Conservation (phyloP, 805 yeast genomes). For the Candida oleophila region DNA sequence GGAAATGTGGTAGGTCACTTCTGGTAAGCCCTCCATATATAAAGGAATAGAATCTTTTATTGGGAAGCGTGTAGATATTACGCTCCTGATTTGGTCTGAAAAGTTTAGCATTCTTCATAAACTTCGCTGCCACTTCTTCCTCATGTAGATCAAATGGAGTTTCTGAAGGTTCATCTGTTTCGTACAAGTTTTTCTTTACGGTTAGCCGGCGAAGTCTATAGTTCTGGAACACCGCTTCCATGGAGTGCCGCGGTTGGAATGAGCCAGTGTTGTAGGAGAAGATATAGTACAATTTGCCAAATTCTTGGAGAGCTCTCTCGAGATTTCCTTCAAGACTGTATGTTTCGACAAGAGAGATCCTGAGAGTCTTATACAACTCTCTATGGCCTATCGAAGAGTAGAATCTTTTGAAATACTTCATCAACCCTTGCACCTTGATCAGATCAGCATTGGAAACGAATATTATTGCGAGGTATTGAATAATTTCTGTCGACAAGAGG, state of each 20-base stretch:
- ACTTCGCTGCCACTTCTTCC: neutral
- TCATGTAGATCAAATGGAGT: neutral
- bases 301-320: constrained; percentile 20
- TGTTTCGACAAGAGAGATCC: constrained; percentile 30
- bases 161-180: neutral
- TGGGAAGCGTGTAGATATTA: constrained; percentile 25
- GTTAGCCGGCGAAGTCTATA: constrained; percentile 1
- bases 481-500: constrained; percentile 24
- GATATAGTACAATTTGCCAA: constrained; percentile 12
- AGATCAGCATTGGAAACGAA: constrained; percentile 26
- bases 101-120: constrained; percentile 1
- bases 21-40: constrained; percentile 25
- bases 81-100: constrained; percentile 26
- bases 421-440: constrained; percentile 26
- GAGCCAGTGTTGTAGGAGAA: constrained; percentile 5
- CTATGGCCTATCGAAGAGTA: constrained; percentile 34
- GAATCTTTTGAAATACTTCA: constrained; percentile 35
- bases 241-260: constrained; percentile 10
- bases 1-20: constrained; percentile 34
- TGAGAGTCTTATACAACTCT: constrained; percentile 24
- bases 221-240: neutral
- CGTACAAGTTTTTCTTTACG: neutral
- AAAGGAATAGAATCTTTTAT: constrained; percentile 19
- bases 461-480: constrained; percentile 27
- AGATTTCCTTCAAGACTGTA: constrained; percentile 21